These are phyloP conservation scores for Lactifluus echinatus DNA, from an alignment of 768 basidiomycete genomes.

Conservation along the genomic window DNA sequence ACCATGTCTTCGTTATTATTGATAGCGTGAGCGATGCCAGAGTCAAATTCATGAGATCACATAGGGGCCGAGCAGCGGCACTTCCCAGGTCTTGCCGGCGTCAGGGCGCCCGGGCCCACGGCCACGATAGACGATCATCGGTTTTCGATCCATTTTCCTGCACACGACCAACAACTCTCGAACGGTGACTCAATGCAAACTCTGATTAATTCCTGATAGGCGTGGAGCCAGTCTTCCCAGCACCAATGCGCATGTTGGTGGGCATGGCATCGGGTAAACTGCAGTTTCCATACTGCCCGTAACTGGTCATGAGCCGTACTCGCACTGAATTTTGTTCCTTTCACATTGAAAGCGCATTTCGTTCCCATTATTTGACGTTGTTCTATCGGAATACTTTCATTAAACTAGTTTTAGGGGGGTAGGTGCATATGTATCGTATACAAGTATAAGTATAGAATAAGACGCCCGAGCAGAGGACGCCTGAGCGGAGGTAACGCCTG, in stretches of 20 bases:
- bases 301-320: neutral
- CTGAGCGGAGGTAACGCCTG: no score
- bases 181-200: neutral
- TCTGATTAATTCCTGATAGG: neutral
- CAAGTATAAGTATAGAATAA: neutral
- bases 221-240: neutral
- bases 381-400: neutral
- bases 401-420: neutral
- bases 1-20: no score
- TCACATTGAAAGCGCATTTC: neutral
- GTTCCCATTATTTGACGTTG: neutral
- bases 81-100: neutral
- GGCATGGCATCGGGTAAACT: neutral
- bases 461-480: no score
- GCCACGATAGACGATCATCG: neutral
- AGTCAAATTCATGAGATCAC: neutral
- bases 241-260: neutral
- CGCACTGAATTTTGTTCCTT: no score
- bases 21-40: no score
- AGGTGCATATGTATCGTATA: no score
- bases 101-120: no score
- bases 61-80: neutral
- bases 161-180: conserved; percentile 12
- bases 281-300: neutral
- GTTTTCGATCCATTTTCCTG: conserved; percentile 1